Base-by-base conservation (phyloP, 345 rosid species). In the Theobroma cacao region DNA sequence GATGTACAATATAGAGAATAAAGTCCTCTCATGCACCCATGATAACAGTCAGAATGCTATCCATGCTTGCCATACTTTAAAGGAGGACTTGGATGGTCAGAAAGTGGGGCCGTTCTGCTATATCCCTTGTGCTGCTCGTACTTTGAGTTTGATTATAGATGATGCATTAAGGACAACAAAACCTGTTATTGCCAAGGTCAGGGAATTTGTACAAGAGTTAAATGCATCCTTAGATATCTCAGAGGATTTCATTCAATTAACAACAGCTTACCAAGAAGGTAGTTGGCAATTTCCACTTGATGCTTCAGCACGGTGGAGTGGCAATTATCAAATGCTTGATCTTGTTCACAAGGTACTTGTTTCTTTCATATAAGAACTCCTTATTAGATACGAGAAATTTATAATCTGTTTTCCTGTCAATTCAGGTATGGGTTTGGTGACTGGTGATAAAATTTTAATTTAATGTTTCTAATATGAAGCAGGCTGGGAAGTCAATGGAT, bases 251-350 rank as follows among this genome's bases (percentile, higher is more conserved):
- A 77, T 78, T 79, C 96, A 88, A 69, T 55, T 87, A 50, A 78
- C 96, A 61, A 82, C 92, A 56, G 90, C 88, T 60, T 95, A 83
- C 82, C 91, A 90, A 74, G 98, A 95, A 88, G 99, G 99, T 56
- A 89, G 80, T 83, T 93, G 98, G 97, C 94, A 86, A 75, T 84
- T 95, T 82, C 97, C 98, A 0, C 82, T 95, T 2, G 94, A 95
- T 86, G 79, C 92, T 82, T 93, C 96, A 0, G 77, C 92, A 55
- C 87, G 97, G 63, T 93, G 98, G 98, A 95, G 90, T 79, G 97
- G 98, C 75, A 93, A 86, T 82, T 95, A 93, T 84, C 97, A 92
- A 83, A 91, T 93, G 94, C 94, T 92, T 76, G 91, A 93, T 83
- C 82, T 95, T 75, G 90, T 88, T 72, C 86, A 88, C 67, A 93